These are phyloP conservation scores for Cutaneotrichosporon dermatis DNA, from an alignment of 1,284 basidiomycete species.

Conservation along the genomic window DNA sequence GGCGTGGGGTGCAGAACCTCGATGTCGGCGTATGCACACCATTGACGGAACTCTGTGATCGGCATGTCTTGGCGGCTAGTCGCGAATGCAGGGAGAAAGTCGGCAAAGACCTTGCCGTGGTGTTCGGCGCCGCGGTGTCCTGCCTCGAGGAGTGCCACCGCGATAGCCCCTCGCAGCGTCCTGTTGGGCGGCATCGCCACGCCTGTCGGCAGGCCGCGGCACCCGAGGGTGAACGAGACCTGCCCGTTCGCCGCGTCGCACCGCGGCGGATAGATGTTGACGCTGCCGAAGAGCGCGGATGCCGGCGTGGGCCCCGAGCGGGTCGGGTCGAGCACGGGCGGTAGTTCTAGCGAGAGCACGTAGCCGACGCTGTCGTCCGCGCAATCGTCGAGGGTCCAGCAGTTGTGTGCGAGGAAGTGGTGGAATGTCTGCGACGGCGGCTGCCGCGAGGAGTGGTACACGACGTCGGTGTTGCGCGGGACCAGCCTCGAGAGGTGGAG, in stretches of 20 bases:
- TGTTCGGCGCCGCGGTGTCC: not conserved
- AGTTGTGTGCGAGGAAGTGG: not conserved
- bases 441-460: not conserved
- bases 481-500: not conserved
- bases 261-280: not conserved
- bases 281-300: not conserved
- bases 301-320: not conserved
- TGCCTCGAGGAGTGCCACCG: not conserved
- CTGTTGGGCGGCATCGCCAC: not conserved
- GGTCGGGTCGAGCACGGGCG: not conserved
- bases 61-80: not conserved
- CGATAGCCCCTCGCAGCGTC: not conserved
- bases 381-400: not conserved
- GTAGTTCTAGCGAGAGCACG: slow-evolving; percentile 1
- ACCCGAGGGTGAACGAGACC: slow-evolving; percentile 3
- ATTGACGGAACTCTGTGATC: not conserved
- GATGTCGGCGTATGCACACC: slow-evolving; percentile 2
- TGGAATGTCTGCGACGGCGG: not conserved
- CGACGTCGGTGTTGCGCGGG: not conserved
- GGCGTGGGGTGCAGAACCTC: not conserved
- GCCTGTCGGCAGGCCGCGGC: not conserved
- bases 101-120: not conserved
- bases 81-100: not conserved
- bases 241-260: not conserved
- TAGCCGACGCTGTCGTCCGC: not conserved